Evolutionary conservation across 345 rosid species (phyloP), one percentile per base, ranked within the genome.

Genomic region (Eucalyptus tenuipes): DNA sequence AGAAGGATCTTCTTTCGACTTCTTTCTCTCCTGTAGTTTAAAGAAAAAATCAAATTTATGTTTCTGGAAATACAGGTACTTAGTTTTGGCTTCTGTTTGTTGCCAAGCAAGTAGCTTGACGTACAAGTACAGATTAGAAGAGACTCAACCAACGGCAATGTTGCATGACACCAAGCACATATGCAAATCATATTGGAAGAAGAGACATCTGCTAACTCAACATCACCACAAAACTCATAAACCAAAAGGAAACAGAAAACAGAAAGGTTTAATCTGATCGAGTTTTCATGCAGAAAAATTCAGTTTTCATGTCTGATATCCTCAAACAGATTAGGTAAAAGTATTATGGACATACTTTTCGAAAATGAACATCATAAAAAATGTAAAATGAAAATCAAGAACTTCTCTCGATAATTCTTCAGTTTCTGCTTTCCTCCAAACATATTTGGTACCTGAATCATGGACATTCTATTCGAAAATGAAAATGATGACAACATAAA

Each of bases 1-100:
- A 48, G 94, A 85, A 86, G 92, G 92, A 66, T 97, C 99, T 92
- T 94, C 99, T 90, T 92, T 94, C 27, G 99, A 93, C 29, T 98
- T 89, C 92, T 98, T 99, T 45, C 97, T 94, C 93, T 96, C 99
- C 99, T 98, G 87, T 47, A 84, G 9, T n/a, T 31, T 61, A 22
- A 45, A 27, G 42, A 50, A 49, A n/a, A 50, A 20, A 86, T 75
- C 15, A 75, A 9, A 20, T 37, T 40, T 12, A 75, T 75, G 82
- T 75, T 37, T 75, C 82, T 2, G 47, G 82, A 40, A 75, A 40
- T 10, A 75, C 27, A 37, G 27, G 27, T 37, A 37, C 47, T 3
- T 75, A 75, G 8, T 75, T 75, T 75, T 75, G 40, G 42, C 15
- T 18, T 75, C 25, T 20, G 45, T 75, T 75, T 75, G 15, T 75